Evolutionary conservation across 2,329 filamentous ascomycete genomes (phyloP).

Genomic region (Penicillium sp.): DNA sequence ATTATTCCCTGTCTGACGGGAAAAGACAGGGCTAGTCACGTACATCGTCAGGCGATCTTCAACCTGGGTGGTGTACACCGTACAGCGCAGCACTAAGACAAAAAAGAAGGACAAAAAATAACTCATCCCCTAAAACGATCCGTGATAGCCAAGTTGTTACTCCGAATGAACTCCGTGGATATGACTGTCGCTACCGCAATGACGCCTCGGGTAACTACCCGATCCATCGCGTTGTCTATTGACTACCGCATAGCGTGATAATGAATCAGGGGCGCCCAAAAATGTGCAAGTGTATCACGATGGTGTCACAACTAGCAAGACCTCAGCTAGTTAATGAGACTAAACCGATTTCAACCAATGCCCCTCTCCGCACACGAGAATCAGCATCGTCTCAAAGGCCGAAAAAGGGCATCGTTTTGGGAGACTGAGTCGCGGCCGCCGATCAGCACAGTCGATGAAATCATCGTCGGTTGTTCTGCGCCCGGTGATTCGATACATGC

Average conservation of each 20-base stretch:
- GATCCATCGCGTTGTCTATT: not conserved
- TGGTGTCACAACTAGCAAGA: not conserved
- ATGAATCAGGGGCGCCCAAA: not conserved
- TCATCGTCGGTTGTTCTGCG: conserved; percentile 16
- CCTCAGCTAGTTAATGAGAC: not conserved
- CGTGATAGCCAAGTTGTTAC: not conserved
- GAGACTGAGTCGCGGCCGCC: conserved; percentile 10
- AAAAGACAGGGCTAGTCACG: not conserved
- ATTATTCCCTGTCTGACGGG: conserved; percentile 12
- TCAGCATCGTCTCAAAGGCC: not conserved
- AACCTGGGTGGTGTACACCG: not conserved
- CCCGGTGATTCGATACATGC: conserved; percentile 19
- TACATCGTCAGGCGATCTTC: conserved; percentile 13
- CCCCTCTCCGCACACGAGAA: not conserved
- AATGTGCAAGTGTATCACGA: not conserved
- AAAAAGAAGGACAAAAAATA: not conserved
- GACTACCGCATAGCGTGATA: not conserved
- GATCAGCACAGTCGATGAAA: conserved; percentile 15
- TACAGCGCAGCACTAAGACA: too few relatives aligned
- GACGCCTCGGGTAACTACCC: not conserved
- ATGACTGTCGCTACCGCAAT: not conserved
- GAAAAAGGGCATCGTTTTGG: not conserved
- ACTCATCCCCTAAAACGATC: not conserved
- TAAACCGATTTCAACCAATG: not conserved
- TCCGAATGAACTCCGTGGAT: not conserved